These are phyloP conservation scores for Adansonia rubrostipa DNA, from an alignment of 441 rosid species.

Conservation along the genomic window DNA sequence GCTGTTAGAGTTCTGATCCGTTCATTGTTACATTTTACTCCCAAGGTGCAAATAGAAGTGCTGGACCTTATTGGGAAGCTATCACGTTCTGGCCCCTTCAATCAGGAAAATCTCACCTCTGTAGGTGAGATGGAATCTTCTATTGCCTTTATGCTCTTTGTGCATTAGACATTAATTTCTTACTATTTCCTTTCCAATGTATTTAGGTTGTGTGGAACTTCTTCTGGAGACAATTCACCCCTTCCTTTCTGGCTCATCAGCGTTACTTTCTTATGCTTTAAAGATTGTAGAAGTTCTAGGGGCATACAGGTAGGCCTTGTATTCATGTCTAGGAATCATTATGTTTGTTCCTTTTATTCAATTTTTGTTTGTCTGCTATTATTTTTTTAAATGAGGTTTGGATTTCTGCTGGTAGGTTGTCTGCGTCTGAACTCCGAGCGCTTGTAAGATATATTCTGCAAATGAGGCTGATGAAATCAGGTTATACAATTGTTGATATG, in stretches of 20 bases:
- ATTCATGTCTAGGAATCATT: constrained; percentile 22
- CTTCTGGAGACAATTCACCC: constrained; percentile 92
- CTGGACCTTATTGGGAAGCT: constrained; percentile 82
- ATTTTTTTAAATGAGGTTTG: constrained; percentile 33
- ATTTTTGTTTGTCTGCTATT: constrained; percentile 26
- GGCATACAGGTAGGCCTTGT: constrained; percentile 81
- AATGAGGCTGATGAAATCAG: constrained; percentile 80
- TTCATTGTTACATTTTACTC: constrained; percentile 92
- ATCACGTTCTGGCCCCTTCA: constrained; percentile 91
- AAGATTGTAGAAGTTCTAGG: constrained; percentile 99
- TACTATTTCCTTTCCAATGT: constrained; percentile 20
- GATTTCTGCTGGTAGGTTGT: constrained; percentile 75
- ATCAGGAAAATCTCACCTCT: constrained; percentile 96
- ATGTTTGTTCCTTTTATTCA: constrained; percentile 19
- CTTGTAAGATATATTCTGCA: constrained; percentile 89
- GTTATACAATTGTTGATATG: constrained; percentile 84
- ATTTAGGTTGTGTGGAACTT: constrained; percentile 95
- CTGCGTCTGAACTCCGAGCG: constrained; percentile 87
- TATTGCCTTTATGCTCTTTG: constrained; percentile 13
- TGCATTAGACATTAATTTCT: constrained; percentile 31
- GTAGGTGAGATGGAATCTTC: constrained; percentile 66
- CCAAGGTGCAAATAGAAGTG: constrained; percentile 91
- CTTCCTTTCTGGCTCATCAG: constrained; percentile 88
- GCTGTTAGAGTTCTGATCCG: constrained; percentile 89
- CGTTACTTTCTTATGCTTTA: constrained; percentile 78